phyloP scores from a whole-genome alignment of 148 eudicot species.

The Cornus controversa region DNA sequence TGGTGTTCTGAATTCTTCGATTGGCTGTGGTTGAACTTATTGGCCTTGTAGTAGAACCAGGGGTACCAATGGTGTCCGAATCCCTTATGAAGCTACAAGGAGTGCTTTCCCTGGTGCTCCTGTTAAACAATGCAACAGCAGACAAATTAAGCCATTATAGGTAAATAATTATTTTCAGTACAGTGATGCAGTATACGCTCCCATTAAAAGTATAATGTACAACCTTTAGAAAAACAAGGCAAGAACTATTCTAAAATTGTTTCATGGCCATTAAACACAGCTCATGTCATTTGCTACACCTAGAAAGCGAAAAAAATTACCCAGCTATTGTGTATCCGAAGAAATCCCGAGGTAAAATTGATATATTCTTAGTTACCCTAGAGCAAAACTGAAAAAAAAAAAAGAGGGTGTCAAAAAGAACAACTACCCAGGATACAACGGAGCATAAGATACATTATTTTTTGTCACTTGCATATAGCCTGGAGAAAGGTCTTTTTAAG shows the following conservation, averaged over 20 bases:
- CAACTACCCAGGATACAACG: too few relatives aligned
- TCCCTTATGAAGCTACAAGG: slow-evolving; percentile 75
- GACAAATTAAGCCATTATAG: neutral
- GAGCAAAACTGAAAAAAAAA: neutral
- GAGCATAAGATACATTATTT: neutral
- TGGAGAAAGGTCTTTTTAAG: neutral
- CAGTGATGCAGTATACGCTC: too few relatives aligned
- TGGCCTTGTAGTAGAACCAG: neutral
- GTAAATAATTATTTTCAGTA: too few relatives aligned
- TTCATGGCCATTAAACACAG: too few relatives aligned
- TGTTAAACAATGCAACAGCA: slow-evolving; percentile 21
- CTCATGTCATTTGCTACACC: too few relatives aligned
- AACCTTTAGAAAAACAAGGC: too few relatives aligned
- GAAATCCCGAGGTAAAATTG: neutral
- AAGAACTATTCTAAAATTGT: too few relatives aligned
- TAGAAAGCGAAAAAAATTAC: too few relatives aligned
- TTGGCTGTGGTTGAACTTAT: neutral
- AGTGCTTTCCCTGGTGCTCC: slow-evolving; percentile 90
- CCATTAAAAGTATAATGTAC: too few relatives aligned
- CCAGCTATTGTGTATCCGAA: neutral
- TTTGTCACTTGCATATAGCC: neutral
- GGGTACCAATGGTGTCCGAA: slow-evolving; percentile 23
- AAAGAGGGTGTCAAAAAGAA: neutral
- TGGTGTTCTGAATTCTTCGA: neutral
- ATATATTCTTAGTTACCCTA: neutral